These are phyloP conservation scores for Bipolaris bicolor DNA, from an alignment of 2,329 filamentous ascomycete species.

Conservation along the genomic window DNA sequence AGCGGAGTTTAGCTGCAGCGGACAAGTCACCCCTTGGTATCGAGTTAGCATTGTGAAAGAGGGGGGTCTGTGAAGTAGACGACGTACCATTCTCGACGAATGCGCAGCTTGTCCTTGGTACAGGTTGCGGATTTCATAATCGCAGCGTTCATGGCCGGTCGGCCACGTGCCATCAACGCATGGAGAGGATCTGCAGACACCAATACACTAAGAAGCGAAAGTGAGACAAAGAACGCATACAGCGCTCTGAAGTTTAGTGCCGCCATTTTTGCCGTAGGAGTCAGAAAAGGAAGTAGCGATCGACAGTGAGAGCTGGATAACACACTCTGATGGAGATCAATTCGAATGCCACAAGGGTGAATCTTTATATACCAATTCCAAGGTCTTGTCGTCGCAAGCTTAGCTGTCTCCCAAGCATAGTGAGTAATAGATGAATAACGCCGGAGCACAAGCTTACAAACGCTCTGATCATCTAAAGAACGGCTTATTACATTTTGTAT, in stretches of 20 bases:
- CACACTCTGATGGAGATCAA: too few species aligned
- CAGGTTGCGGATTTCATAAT: constrained; percentile 39
- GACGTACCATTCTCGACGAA: constrained; percentile 40
- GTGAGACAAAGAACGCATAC: constrained; percentile 28
- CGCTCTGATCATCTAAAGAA: too few species aligned
- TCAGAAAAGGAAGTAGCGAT: neutral
- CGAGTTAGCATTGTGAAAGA: neutral
- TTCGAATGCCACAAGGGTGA: too few species aligned
- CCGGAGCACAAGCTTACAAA: too few species aligned
- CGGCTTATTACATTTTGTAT: too few species aligned
- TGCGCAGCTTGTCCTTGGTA: constrained; percentile 39
- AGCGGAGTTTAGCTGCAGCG: constrained; percentile 41
- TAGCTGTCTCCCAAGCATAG: too few species aligned
- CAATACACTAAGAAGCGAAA: constrained; percentile 28
- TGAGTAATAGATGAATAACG: too few species aligned
- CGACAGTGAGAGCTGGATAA: too few species aligned
- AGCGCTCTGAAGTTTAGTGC: constrained; percentile 25
- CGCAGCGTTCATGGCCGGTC: constrained; percentile 34
- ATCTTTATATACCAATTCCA: too few species aligned
- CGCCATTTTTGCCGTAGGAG: constrained; percentile 21
- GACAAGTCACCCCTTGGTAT: constrained; percentile 36
- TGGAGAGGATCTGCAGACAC: constrained; percentile 35
- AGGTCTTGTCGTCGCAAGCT: too few species aligned
- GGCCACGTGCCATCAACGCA: constrained; percentile 36
- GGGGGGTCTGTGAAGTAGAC: too few species aligned